phyloP scores from a whole-genome alignment of 495 filamentous ascomycete species.

The Podospora australis region DNA sequence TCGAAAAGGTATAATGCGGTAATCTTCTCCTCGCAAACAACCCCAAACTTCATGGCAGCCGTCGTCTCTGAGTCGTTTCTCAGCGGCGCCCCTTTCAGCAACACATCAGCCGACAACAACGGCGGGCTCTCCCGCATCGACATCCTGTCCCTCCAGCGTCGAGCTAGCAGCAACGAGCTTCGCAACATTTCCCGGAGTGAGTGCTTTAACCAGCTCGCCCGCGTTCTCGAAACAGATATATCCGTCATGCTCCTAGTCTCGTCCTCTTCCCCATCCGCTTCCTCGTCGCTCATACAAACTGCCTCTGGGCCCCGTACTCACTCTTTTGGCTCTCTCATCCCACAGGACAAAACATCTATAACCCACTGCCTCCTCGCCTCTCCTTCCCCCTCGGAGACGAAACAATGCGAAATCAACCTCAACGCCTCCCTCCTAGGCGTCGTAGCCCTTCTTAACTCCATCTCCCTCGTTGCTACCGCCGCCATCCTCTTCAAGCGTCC shows the following conservation, averaged over 20 bases:
- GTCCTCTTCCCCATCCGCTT: conserved; percentile 17
- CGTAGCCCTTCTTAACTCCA: conserved; percentile 34
- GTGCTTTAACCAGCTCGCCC: conserved; percentile 24
- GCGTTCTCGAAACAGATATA: conserved; percentile 26
- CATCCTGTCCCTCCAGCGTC: conserved; percentile 30
- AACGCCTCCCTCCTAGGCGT: conserved; percentile 35
- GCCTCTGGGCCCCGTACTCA: not conserved
- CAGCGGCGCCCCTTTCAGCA: conserved; percentile 31
- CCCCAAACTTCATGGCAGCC: conserved; percentile 29
- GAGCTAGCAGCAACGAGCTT: conserved; percentile 18
- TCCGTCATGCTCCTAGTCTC: conserved; percentile 32
- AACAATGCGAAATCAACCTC: conserved; percentile 33
- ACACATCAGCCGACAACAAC: conserved; percentile 24
- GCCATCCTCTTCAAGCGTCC: conserved; percentile 28
- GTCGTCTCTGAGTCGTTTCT: conserved; percentile 33
- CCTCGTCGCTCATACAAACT: conserved; percentile 29
- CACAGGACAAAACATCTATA: conserved; percentile 18
- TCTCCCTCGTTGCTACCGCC: conserved; percentile 29
- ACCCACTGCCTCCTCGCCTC: conserved; percentile 29
- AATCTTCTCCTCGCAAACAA: conserved; percentile 33
- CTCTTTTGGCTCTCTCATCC: conserved; percentile 5
- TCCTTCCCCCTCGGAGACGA: conserved; percentile 9
- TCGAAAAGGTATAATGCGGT: conserved; percentile 39
- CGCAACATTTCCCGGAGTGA: conserved; percentile 21
- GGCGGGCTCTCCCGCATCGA: conserved; percentile 28